phyloP scores from a whole-genome alignment of 805 yeast genomes.

The Candida pseudofarinosa region DNA sequence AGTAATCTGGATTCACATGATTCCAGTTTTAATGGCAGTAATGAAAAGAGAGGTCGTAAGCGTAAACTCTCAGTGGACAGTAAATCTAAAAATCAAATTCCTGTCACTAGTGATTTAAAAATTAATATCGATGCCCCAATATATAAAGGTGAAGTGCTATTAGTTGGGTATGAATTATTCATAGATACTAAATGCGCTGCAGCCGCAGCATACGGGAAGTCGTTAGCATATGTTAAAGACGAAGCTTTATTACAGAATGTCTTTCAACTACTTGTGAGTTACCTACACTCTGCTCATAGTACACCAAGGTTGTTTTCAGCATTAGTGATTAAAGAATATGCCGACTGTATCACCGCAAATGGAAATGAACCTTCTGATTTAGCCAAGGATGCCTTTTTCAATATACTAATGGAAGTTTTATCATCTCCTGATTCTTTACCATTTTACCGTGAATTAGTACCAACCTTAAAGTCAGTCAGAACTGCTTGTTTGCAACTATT shows the following conservation, averaged over 20 bases:
- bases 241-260: constrained; percentile 36
- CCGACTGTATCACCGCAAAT: constrained; percentile 26
- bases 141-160: constrained; percentile 82
- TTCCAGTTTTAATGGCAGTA: constrained; percentile 6
- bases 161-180: constrained; percentile 73
- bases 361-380: constrained; percentile 10
- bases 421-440: constrained; percentile 41
- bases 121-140: constrained; percentile 93
- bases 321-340: constrained; percentile 67
- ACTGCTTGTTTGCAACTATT: constrained; percentile 83
- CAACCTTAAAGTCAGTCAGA: constrained; percentile 78
- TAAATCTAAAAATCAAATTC: constrained; percentile 31
- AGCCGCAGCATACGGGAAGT: constrained; percentile 69
- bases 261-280: constrained; percentile 33
- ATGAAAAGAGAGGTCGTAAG: constrained; percentile 43
- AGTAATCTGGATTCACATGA: constrained; percentile 6
- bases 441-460: constrained; percentile 77
- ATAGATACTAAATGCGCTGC: constrained; percentile 73
- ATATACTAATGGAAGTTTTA: constrained; percentile 32
- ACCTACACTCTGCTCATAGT: constrained; percentile 60
- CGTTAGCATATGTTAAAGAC: constrained; percentile 47
- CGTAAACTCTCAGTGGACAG: constrained; percentile 32
- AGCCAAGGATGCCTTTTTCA: constrained; percentile 19
- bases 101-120: constrained; percentile 52
- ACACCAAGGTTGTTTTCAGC: constrained; percentile 76